Evolutionary conservation across 2,329 filamentous ascomycete species (phyloP).

Genomic region (Penicillium polonicum): DNA sequence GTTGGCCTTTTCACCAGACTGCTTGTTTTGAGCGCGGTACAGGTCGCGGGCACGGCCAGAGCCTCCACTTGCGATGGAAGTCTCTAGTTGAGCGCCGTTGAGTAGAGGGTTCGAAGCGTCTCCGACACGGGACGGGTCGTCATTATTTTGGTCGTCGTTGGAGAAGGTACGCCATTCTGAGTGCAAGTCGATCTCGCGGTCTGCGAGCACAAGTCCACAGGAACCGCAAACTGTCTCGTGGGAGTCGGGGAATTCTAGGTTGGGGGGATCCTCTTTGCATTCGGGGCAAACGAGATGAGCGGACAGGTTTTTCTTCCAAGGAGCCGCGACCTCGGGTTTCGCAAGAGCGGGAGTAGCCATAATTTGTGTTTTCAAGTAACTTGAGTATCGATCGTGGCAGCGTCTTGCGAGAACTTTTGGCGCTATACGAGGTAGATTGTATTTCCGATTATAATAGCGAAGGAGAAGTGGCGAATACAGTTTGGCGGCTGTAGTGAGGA

Average conservation of each 20-base stretch:
- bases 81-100: constrained; percentile 86
- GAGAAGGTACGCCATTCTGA: constrained; percentile 99
- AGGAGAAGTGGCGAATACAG: constrained; percentile 72
- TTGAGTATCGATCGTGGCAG: constrained; percentile 37
- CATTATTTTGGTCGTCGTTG: constrained; percentile 94
- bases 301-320: constrained; percentile 82
- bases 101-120: constrained; percentile 87
- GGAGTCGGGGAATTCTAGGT: constrained; percentile 88
- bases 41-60: constrained; percentile 70
- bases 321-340: constrained; percentile 42
- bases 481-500: constrained; percentile 51
- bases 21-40: constrained; percentile 79
- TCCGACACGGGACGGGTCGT: constrained; percentile 97
- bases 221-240: constrained; percentile 89
- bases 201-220: constrained; percentile 86
- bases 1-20: constrained; percentile 76
- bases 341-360: constrained; percentile 38
- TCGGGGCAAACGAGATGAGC: constrained; percentile 83
- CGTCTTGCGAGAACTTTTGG: constrained; percentile 48
- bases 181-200: constrained; percentile 89
- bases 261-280: constrained; percentile 88
- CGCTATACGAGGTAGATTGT: constrained; percentile 45
- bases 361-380: constrained; percentile 29
- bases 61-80: constrained; percentile 80
- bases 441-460: constrained; percentile 53